phyloP scores from a whole-genome alignment of 2,329 filamentous ascomycete genomes.

The Akanthomyces lecanii region DNA sequence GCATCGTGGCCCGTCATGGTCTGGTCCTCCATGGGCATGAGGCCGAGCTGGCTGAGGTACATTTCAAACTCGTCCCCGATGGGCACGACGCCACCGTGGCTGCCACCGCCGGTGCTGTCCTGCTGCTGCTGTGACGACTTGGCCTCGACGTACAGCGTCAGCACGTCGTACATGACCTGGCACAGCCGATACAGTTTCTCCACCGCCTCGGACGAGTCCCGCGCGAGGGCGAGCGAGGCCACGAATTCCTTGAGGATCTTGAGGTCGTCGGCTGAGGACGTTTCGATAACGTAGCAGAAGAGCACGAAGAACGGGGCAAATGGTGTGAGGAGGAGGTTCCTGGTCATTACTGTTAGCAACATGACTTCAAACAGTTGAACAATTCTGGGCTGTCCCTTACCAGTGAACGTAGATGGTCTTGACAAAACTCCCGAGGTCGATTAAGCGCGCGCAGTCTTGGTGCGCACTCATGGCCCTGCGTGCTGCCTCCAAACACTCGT shows the following conservation, averaged over 20 bases:
- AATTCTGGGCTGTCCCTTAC: slow-evolving; percentile 29
- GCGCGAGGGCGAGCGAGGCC: slow-evolving; percentile 48
- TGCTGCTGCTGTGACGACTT: slow-evolving; percentile 47
- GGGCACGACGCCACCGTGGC: slow-evolving; percentile 33
- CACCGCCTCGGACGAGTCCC: slow-evolving; percentile 52
- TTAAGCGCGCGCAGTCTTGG: slow-evolving; percentile 40
- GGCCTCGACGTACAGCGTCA: slow-evolving; percentile 57
- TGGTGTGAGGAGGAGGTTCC: slow-evolving; percentile 53
- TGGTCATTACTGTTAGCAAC: slow-evolving; percentile 21
- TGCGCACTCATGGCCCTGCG: slow-evolving; percentile 46
- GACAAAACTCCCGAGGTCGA: slow-evolving; percentile 37
- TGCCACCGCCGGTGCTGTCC: slow-evolving; percentile 20
- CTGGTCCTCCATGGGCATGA: slow-evolving; percentile 45
- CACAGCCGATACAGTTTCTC: slow-evolving; percentile 60
- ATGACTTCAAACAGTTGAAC: background rate
- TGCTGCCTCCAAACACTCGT: slow-evolving; percentile 47
- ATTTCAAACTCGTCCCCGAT: slow-evolving; percentile 60
- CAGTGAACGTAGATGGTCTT: slow-evolving; percentile 49
- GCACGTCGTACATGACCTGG: slow-evolving; percentile 57
- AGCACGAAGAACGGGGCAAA: slow-evolving; percentile 58
- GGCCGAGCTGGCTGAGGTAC: slow-evolving; percentile 60
- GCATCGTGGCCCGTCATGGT: slow-evolving; percentile 22
- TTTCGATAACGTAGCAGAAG: slow-evolving; percentile 55
- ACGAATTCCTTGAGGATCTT: slow-evolving; percentile 53
- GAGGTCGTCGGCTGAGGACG: slow-evolving; percentile 50